These are phyloP conservation scores for Priceomyces melissophilus DNA, from an alignment of 805 yeast species.

Conservation along the genomic window DNA sequence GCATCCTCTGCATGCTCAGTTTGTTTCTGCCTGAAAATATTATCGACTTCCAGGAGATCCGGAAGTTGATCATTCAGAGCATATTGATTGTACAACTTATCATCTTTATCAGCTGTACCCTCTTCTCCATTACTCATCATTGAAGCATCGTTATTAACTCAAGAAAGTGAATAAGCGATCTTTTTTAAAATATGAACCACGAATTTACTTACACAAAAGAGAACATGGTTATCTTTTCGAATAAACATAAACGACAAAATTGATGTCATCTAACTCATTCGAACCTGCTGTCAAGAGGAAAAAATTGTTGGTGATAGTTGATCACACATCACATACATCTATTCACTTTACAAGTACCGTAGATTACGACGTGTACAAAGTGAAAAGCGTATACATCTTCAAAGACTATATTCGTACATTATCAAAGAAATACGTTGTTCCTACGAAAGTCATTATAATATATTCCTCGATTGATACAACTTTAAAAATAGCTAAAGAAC, in stretches of 20 bases:
- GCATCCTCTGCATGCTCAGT: constrained; percentile 88
- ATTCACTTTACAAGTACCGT: constrained; percentile 9
- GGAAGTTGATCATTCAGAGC: constrained; percentile 25
- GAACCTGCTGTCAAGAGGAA: neutral
- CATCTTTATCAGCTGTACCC: constrained; percentile 4
- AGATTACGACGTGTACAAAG: constrained; percentile 12
- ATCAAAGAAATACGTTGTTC: constrained; percentile 1
- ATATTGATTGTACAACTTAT: constrained; percentile 15
- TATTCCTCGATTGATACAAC: constrained; percentile 10
- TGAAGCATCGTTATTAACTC: too few species aligned
- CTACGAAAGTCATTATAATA: constrained; percentile 7
- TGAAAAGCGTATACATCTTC: constrained; percentile 13
- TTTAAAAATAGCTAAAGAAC: constrained; percentile 4
- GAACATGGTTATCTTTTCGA: neutral
- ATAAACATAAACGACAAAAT: neutral
- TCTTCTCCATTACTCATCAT: neutral
- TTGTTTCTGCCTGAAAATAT: constrained; percentile 31
- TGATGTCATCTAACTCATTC: constrained; percentile 2
- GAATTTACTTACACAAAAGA: neutral
- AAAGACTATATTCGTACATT: constrained; percentile 8
- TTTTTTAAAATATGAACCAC: too few species aligned
- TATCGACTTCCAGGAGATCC: constrained; percentile 35
- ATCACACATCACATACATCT: constrained; percentile 7
- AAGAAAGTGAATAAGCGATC: too few species aligned
- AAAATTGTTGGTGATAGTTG: constrained; percentile 3